Evolutionary conservation across 176 grass and related monocot species (phyloP), one percentile per base, ranked within the genome.

Genomic region (Poa pratensis): DNA sequence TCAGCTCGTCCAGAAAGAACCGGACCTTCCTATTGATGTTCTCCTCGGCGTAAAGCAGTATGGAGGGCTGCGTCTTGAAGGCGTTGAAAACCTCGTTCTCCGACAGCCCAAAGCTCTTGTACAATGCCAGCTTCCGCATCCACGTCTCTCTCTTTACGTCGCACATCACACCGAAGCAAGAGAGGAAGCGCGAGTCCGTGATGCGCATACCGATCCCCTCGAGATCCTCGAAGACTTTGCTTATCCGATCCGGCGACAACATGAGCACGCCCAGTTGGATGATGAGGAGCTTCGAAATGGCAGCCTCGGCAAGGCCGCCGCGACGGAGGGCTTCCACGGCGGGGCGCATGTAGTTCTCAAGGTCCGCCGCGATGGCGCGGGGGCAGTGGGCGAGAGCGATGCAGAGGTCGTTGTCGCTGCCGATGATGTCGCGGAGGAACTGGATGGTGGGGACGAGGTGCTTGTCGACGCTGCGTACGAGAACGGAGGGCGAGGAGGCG

Each of bases 81-180:
- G 91, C 88, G 14, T 40, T 52, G 65, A 48, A 28, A 20, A 93
- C 74, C 53, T 75, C 35, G 3, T 17, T 19, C 64, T 93, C 72
- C 0, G 85, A 62, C 57, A 85, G 20, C 23, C 91, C 91, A 2
- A 94, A 63, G 68, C 89, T 94, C 52, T 3, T 61, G 77, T 67
- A 94, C 32, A 91, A 39, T 2, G 79, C 74, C 73, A 91, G 20
- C 49, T 82, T 91, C 54, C 76, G 77, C 76, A 46, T 24, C 89
- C 80, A 91, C 0, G 52, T 89, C 51, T 75, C 83, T 80, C 13
- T 83, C 22, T 27, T 84, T 0, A 82, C 0, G 43, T 12, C 0
- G 46, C 18, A 39, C 5, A 91, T 50, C 16, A 5, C 62, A 9
- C 35, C 5, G 64, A 87, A 74, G 43, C 27, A 84, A 18, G 59